Evolutionary conservation across 2,329 filamentous ascomycete species (phyloP), one percentile per base, ranked within the genome.

Genomic region (Trichoderma asperellum): DNA sequence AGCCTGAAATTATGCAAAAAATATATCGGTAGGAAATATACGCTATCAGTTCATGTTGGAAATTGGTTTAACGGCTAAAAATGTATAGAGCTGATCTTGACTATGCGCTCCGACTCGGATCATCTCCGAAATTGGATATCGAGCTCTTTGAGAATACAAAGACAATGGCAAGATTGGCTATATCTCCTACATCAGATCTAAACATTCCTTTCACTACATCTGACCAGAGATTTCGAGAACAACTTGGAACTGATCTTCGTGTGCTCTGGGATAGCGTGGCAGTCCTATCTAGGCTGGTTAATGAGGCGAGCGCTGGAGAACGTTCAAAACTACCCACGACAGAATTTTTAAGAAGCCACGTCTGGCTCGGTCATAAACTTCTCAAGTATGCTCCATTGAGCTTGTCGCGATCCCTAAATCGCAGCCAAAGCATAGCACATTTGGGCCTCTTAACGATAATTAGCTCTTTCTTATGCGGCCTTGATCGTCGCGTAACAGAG

Each of bases 331-430:
- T 61, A 21, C n/a, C 58, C 7, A 47, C 14, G 2, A 1, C 11
- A 14, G 27, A 61, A 10, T 61, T 61, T 49, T 21, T 61, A 11
- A 47, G 58, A 40, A 61, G 27, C 5, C 40, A 61, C 5, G 14
- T 61, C 58, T 61, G 58, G 58, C 27, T 61, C 29, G 58, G 58
- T 10, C 27, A 61, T n/a, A 12, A 27, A 5, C 58, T 61, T 24
- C 58, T 61, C 8, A 61, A 61, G 5, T 61, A 61, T 16, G 37
- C 58, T 34, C 40, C 58, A 4, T 47, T 61, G 27, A 61, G 29
- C 37, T 21, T 29, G 24, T 16, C 58, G 11, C 27, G 10, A 3
- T 47, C 58, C 4, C 58, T 47, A 10, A 32, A 21, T 47, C 24
- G 40, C 16, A 0, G 21, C 1, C 58, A 32, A 21, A 61, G 18